Evolutionary conservation across 2,329 filamentous ascomycete species (phyloP).

Genomic region (Trichoderma aggressivum): DNA sequence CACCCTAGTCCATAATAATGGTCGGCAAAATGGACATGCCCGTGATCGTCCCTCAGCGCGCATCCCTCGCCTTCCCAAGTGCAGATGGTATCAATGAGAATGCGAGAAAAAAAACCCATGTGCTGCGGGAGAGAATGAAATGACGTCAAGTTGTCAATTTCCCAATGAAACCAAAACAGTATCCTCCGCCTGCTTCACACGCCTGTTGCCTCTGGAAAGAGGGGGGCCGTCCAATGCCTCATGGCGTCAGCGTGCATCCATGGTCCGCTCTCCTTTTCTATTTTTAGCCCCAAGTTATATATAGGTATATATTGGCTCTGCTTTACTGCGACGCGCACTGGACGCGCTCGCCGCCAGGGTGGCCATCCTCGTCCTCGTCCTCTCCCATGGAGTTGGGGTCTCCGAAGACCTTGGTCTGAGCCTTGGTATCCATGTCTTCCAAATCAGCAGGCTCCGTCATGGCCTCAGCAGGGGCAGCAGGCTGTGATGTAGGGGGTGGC

Average conservation of each 20-base stretch:
- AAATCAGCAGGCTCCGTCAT: slow-evolving; percentile 90
- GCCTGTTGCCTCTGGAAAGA: background rate
- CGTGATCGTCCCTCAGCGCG: slow-evolving; percentile 13
- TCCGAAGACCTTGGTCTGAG: slow-evolving; percentile 64
- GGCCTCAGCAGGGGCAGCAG: slow-evolving; percentile 70
- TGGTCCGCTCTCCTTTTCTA: background rate
- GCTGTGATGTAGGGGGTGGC: slow-evolving; percentile 63
- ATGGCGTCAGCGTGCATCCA: background rate
- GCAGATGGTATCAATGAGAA: slow-evolving; percentile 24
- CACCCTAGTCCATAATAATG: slow-evolving; percentile 19
- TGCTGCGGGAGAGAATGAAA: slow-evolving; percentile 17
- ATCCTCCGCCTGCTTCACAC: slow-evolving; percentile 22
- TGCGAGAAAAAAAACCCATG: slow-evolving; percentile 16
- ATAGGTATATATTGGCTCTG: background rate
- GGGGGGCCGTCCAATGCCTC: background rate
- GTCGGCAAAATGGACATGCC: slow-evolving; percentile 18
- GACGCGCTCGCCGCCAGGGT: slow-evolving; percentile 72
- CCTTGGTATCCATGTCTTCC: slow-evolving; percentile 74
- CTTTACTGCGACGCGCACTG: slow-evolving; percentile 87
- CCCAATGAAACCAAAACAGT: slow-evolving; percentile 19
- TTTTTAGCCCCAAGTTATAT: background rate
- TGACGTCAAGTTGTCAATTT: slow-evolving; percentile 12
- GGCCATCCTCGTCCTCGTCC: slow-evolving; percentile 75
- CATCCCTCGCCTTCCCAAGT: slow-evolving; percentile 3
- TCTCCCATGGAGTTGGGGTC: slow-evolving; percentile 59